Evolutionary conservation across 768 basidiomycete genomes (phyloP), one percentile per base, ranked within the genome.

Genomic region (Tylopilus subfusipes): DNA sequence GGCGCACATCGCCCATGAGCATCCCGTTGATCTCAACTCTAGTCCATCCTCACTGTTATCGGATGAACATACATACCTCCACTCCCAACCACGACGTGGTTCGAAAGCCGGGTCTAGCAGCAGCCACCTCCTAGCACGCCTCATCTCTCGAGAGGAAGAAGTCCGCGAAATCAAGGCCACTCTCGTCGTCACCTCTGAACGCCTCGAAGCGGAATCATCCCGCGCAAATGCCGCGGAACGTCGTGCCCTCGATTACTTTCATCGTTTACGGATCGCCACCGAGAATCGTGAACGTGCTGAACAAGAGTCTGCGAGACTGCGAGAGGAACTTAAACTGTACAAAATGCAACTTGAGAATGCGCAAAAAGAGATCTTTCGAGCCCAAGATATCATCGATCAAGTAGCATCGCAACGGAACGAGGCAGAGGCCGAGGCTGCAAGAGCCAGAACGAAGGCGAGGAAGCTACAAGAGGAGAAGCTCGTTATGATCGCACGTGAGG

Each of bases 221-320:
- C 77, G 78, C 50, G 78, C 76, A 22, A 71, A 70, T 27, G 68
- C 73, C 24, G 75, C 78, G n/a, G 78, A 79, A 56, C 69, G 68
- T 38, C 74, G 77, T 36, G 77, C 77, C n/a, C 66, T 77, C 42
- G 78, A 78, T 43, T 71, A 78, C 56, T 76, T 76, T 22, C 65
- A 69, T 49, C 71, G 74, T 24, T 66, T 80, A 52, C 73, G 72
- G 44, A 63, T 68, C 38, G 73, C 72, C 11, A 76, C 73, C 25
- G 75, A 76, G 13, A 72, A 69, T 31, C 72, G 76, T 38, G 56
- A 70, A 8, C 63, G 64, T 13, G 64, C 76, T 1, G 74, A 78
- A 56, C 72, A 72, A 21, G 76, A 79, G 4, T 58, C 68, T 0
- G 66, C 70, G 13, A 66, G 72, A 33, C 65, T 69, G 4, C 64